Conservation (phyloP, 2,329 filamentous ascomycete genomes). For the Exophiala spinifera region DNA sequence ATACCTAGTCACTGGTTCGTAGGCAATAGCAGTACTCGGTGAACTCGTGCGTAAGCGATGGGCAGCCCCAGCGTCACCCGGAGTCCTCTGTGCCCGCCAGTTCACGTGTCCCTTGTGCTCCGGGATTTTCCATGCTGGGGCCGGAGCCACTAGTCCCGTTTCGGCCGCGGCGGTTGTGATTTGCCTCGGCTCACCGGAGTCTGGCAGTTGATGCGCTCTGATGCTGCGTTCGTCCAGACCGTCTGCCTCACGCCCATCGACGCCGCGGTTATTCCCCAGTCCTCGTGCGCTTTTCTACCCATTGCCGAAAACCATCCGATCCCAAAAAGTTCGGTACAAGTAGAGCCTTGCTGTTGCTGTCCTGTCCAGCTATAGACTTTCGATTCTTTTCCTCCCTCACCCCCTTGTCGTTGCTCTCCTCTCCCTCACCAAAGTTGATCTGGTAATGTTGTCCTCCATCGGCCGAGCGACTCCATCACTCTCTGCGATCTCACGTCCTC, state of each 20-base stretch:
- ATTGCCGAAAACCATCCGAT: conserved; percentile 17
- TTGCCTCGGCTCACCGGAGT: conserved; percentile 17
- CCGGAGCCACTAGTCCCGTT: not conserved
- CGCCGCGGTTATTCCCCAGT: conserved; percentile 8
- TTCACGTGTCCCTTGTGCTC: not conserved
- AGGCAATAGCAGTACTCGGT: not conserved
- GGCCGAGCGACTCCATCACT: conserved; percentile 24
- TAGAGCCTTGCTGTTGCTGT: conserved; percentile 10
- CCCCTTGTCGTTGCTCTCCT: conserved; percentile 6
- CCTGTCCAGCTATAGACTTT: conserved; percentile 5
- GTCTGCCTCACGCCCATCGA: not conserved
- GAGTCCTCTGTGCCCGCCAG: not conserved
- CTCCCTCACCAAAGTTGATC: conserved; percentile 6
- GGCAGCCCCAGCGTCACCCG: not conserved
- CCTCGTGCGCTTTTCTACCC: conserved; percentile 1
- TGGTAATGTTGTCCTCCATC: conserved; percentile 28
- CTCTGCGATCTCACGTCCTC: conserved; percentile 19
- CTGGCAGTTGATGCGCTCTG: too few relatives aligned
- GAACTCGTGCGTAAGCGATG: not conserved
- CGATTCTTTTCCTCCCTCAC: conserved; percentile 1
- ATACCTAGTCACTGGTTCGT: too few relatives aligned
- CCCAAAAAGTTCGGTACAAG: conserved; percentile 15
- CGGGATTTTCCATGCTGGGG: not conserved
- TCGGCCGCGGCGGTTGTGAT: not conserved
- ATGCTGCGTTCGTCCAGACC: not conserved